A percentile compares a stretch with the other conserved stretches of the same genome.
These are phyloP conservation scores for Rubia balearica DNA, from an alignment of 305 asterid genomes.

Conservation along the genomic window DNA sequence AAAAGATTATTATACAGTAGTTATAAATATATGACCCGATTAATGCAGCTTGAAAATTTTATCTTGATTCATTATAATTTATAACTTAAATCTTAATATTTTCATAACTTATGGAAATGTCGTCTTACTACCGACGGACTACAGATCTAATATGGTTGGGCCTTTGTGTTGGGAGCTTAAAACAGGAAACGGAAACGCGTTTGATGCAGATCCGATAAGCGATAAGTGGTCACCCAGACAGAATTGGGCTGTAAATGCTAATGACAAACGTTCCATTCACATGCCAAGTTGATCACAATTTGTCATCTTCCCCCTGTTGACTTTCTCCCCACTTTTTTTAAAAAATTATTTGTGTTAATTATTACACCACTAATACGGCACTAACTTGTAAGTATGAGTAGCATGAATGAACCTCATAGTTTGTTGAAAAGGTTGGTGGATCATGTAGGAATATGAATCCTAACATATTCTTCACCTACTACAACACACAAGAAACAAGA, in stretches of 20 bases:
- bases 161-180: neutral
- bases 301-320: neutral
- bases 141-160: too few relatives aligned
- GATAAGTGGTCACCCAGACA: neutral
- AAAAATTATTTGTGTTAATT: too few relatives aligned
- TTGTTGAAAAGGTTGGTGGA: conserved; percentile 1
- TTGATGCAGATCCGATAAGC: too few relatives aligned
- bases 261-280: neutral
- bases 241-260: neutral
- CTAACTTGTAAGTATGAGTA: neutral
- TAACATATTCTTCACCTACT: neutral
- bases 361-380: neutral
- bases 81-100: too few relatives aligned
- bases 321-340: too few relatives aligned
- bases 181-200: neutral
- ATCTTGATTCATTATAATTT: too few relatives aligned
- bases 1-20: too few relatives aligned
- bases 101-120: too few relatives aligned
- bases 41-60: too few relatives aligned
- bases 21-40: too few relatives aligned
- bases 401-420: neutral
- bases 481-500: neutral
- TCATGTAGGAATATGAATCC: neutral
- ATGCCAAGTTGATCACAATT: neutral
- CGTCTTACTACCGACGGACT: too few relatives aligned